Evolutionary conservation across 2,329 filamentous ascomycete species (phyloP), one percentile per base, ranked within the genome.

Genomic region (Fusarium succisae): DNA sequence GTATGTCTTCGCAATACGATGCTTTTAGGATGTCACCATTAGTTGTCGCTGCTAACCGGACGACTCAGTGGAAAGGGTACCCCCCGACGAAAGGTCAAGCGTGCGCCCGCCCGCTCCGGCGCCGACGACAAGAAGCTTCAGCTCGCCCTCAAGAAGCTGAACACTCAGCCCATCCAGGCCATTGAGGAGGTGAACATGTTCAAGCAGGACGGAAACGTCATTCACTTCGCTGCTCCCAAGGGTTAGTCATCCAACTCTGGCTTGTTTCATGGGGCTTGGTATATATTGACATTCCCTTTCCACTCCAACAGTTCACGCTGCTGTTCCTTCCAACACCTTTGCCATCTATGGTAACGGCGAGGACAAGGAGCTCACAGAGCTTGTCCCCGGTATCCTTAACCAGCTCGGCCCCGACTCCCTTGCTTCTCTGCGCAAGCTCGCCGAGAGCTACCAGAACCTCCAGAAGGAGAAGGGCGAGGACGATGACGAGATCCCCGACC

Each of bases 141-240:
- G 89, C 91, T 92, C 73, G 89, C 94, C 74, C 91, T 99, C 79
- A 99, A 99, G 94, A 99, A 99, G 93, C 92, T 99, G 86, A 98
- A 98, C 87, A 96, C 97, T 69, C 96, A 99, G 91, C 96, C 96
- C 82, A 98, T 99, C 87, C 95, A 97, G 89, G 94, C 94, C 78
- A 99, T 99, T 81, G 96, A 99, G 92, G 96, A 99, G 90, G 96
- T 99, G 85, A 99, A 99, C 93, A 99, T 99, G 96, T 99, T 99
- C 93, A 99, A 99, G 93, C 93, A 94, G 84, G 96, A 99, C 84
- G 96, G 96, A 86, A 99, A 99, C 86, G 96, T 99, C 86, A 98
- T 99, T 83, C 96, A 99, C 91, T 99, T 99, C 85, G 93, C 94
- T 81, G 94, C 94, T 82, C 96, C 96, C 80, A 98, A 98, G 90